Percentiles rank a stretch among this genome's conserved stretches.
Evolutionary conservation across 495 filamentous ascomycete genomes (phyloP).

Genomic region (Lichenothelia convexa): DNA sequence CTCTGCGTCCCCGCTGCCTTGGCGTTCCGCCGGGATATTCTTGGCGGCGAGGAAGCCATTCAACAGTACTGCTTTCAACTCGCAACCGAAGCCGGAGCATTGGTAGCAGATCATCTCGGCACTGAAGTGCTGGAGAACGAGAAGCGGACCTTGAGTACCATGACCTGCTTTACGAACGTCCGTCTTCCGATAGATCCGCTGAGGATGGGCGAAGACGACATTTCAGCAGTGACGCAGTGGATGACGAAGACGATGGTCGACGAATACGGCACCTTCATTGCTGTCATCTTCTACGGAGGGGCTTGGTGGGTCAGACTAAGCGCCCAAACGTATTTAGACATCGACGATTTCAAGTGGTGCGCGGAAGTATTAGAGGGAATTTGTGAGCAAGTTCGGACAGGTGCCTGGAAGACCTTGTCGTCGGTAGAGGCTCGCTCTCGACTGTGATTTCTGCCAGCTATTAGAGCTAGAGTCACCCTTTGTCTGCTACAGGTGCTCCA

Average conservation of each 20-base stretch:
- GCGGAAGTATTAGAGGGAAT: slow-evolving; percentile 40
- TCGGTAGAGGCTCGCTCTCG: too few species aligned
- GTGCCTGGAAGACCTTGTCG: slow-evolving; percentile 31
- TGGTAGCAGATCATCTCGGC: slow-evolving; percentile 37
- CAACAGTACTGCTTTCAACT: slow-evolving; percentile 36
- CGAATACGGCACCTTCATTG: slow-evolving; percentile 53
- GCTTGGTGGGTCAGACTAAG: slow-evolving; percentile 53
- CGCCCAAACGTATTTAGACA: slow-evolving; percentile 63
- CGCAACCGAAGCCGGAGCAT: slow-evolving; percentile 38
- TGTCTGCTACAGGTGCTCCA: too few species aligned
- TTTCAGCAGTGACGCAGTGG: slow-evolving; percentile 29
- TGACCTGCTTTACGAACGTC: slow-evolving; percentile 48
- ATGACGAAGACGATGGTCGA: slow-evolving; percentile 29
- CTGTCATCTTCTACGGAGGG: slow-evolving; percentile 38
- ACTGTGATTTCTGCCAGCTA: too few species aligned
- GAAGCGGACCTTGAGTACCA: slow-evolving; percentile 21
- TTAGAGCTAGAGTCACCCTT: too few species aligned
- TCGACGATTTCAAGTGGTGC: slow-evolving; percentile 59
- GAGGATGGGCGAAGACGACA: slow-evolving; percentile 20
- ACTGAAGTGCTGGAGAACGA: slow-evolving; percentile 47
- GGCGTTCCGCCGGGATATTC: slow-evolving; percentile 39
- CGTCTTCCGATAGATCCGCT: slow-evolving; percentile 35
- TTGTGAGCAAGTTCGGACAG: slow-evolving; percentile 37
- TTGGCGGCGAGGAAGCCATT: slow-evolving; percentile 52
- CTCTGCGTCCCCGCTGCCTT: slow-evolving; percentile 53